Evolutionary conservation across 768 basidiomycete genomes (phyloP).

Genomic region (Pleurotus tuoliensis): DNA sequence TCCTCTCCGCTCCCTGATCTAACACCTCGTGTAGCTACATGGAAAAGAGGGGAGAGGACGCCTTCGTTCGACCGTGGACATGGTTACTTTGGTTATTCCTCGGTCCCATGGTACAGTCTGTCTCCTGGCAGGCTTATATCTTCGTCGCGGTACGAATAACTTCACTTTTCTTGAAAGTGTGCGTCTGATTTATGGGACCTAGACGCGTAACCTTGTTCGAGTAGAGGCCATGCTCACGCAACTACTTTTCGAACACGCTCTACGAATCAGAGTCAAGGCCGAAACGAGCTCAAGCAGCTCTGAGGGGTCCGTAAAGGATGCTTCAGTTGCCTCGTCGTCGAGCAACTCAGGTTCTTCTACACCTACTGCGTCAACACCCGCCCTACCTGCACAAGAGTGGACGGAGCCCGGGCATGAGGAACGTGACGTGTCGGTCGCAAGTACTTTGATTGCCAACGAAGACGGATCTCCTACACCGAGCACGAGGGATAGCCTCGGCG

Average conservation of each 20-base stretch:
- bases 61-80: constrained; percentile 45
- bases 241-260: constrained; percentile 23
- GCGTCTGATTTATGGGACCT: constrained; percentile 7
- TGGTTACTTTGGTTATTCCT: constrained; percentile 41
- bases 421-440: not conserved
- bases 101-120: constrained; percentile 30
- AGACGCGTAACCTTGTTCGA: constrained; percentile 18
- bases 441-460: not conserved
- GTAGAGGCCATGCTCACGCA: constrained; percentile 20
- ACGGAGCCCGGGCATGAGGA: not conserved
- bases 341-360: not conserved
- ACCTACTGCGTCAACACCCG: not conserved
- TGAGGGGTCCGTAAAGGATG: not conserved
- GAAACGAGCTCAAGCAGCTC: constrained; percentile 10
- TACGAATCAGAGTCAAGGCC: constrained; percentile 51
- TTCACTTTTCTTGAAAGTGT: not conserved
- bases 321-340: constrained; percentile 6
- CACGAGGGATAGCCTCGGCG: not conserved
- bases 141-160: constrained; percentile 33
- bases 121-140: constrained; percentile 41
- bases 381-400: constrained; percentile 1
- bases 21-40: constrained; percentile 31
- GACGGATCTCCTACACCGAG: not conserved
- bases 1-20: not conserved
- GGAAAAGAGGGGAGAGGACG: constrained; percentile 36